A percentile compares a stretch with the other conserved stretches of the same genome.
phyloP scores from a whole-genome alignment of 1,139 yeast genomes.

The Taphrina sp. region DNA sequence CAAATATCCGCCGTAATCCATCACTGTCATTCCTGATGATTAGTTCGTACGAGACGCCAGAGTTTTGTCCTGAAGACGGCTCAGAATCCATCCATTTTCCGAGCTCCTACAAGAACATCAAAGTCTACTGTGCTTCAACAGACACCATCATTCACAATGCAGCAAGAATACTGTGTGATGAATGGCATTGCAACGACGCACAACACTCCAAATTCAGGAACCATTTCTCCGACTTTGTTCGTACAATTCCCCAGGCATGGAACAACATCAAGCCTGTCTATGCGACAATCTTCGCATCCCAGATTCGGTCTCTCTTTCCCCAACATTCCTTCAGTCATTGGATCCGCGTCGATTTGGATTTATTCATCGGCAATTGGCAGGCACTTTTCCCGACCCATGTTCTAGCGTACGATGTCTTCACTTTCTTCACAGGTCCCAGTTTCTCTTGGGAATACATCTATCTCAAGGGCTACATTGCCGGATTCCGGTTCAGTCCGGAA shows the following conservation, averaged over 20 bases:
- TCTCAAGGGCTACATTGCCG: slow-evolving; percentile 8
- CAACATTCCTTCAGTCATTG: background rate
- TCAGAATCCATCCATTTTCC: background rate
- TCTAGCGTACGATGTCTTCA: background rate
- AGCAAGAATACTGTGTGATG: background rate
- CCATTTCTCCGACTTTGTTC: background rate
- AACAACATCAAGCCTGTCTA: slow-evolving; percentile 6
- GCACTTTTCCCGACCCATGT: background rate
- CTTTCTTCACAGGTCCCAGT: background rate
- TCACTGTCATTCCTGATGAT: background rate
- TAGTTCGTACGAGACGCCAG: slow-evolving; percentile 4
- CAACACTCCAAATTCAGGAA: background rate
- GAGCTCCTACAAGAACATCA: background rate
- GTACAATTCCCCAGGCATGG: background rate
- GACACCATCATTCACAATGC: background rate
- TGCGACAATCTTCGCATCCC: background rate
- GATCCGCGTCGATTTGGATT: slow-evolving; percentile 3
- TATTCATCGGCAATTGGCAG: background rate
- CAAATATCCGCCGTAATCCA: background rate
- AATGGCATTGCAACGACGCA: background rate
- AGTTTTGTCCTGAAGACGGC: slow-evolving; percentile 2
- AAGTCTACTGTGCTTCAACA: background rate
- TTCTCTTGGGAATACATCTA: background rate
- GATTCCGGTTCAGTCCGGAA: background rate
- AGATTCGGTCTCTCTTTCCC: background rate